These are phyloP conservation scores for Lentinula guzmanii DNA, from an alignment of 768 basidiomycete genomes.

Conservation along the genomic window DNA sequence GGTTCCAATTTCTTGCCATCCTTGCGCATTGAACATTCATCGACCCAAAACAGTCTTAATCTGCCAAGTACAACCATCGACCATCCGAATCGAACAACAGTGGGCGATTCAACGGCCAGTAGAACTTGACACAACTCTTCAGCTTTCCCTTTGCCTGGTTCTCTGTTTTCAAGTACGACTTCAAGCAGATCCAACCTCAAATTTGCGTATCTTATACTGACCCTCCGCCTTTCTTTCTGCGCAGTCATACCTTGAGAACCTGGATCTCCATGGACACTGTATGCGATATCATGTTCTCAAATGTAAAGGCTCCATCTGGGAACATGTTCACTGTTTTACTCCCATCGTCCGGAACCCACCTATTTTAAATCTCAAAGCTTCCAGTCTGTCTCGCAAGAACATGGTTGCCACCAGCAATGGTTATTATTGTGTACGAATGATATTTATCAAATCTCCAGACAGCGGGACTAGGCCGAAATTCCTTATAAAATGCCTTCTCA, in stretches of 20 bases:
- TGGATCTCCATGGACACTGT: not conserved
- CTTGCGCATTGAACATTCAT: not conserved
- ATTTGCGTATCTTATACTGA: not conserved
- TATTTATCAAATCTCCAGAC: not conserved
- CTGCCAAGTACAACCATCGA: not conserved
- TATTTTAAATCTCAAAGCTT: not conserved
- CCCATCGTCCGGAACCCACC: not conserved
- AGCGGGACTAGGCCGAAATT: not conserved
- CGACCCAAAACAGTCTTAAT: not conserved
- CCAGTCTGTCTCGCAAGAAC: not conserved
- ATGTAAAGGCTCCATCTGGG: not conserved
- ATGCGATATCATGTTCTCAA: not conserved
- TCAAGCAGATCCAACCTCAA: not conserved
- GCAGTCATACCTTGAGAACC: not conserved
- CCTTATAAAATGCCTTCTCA: not conserved
- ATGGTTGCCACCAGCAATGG: not conserved
- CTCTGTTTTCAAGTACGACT: not conserved
- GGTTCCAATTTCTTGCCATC: not conserved
- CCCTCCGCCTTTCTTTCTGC: not conserved
- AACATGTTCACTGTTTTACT: not conserved
- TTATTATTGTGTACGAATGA: not conserved
- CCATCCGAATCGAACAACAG: not conserved
- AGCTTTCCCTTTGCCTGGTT: not conserved
- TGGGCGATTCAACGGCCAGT: no score
- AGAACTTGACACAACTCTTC: no score